phyloP scores from a whole-genome alignment of 75 land plant genomes.

The Pinus albicaulis region DNA sequence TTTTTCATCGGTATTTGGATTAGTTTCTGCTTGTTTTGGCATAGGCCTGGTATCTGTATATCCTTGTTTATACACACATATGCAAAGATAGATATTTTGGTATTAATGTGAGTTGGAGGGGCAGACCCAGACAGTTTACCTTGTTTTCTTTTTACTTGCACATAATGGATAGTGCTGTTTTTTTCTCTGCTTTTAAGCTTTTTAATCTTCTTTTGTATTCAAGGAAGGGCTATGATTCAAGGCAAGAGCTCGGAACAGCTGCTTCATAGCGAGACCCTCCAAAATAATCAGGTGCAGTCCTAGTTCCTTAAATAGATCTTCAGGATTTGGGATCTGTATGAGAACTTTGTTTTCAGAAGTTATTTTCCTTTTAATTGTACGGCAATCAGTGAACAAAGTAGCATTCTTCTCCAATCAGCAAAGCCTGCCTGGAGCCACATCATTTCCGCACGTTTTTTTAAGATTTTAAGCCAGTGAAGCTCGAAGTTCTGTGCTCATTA shows the following conservation, averaged over 20 bases:
- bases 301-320: not conserved
- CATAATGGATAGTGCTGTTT: not conserved
- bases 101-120: not conserved
- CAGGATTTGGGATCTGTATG: not conserved
- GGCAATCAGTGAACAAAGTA: not conserved
- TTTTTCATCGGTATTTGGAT: not conserved
- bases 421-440: no score
- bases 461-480: no score
- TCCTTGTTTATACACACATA: not conserved
- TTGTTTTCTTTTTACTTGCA: not conserved
- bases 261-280: not conserved
- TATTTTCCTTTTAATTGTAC: not conserved
- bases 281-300: not conserved
- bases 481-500: no score
- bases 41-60: not conserved
- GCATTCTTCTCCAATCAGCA: not conserved
- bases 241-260: not conserved
- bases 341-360: not conserved
- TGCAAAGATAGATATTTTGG: not conserved
- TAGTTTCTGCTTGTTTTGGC: not conserved
- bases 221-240: slow-evolving; percentile 4
- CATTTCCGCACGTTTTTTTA: no score
- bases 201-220: not conserved
- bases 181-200: not conserved
- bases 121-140: not conserved